Evolutionary conservation across 2,329 filamentous ascomycete genomes (phyloP), one percentile per base, ranked within the genome.

Genomic region (Aureobasidium melanogenum): DNA sequence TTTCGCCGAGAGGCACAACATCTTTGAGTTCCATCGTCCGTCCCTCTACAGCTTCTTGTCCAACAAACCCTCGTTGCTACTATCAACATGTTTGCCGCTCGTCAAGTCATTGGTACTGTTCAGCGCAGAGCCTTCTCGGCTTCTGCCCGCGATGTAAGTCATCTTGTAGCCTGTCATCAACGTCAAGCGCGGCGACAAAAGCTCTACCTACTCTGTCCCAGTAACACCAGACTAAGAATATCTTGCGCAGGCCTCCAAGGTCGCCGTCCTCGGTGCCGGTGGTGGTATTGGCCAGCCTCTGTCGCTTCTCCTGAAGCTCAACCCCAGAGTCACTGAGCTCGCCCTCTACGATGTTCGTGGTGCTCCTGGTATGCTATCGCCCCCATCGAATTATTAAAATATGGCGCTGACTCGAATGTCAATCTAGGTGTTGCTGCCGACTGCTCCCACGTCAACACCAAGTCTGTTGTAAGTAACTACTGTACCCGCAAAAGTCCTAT

Each of bases 281-380:
- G 94, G 94, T 81, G 94, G 94, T 79, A 99, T 99, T 81, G 94
- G 94, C 78, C 94, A 99, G 78, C 94, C 94, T 73, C 83, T 99
- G 73, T 99, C 94, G 63, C 88, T 99, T 69, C 88, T 99, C 74
- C 85, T 99, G 79, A 99, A 99, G 91, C 87, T 97, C 76, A 97
- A 97, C 88, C 91, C 92, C 71, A 85, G 89, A 74, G 93, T 97
- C 70, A 88, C 85, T 72, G 87, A 97, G 77, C 89, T 99, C 72
- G 89, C 93, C 67, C 89, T 99, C 73, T 99, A 97, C 83, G 94
- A 99, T 81, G 96, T 99, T 81, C 88, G 89, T 73, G 88, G 91
- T 73, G 93, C 84, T 73, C 93, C 93, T 76, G 92, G 91, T 95
- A 86, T 67, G 86, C 32, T 12, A 15, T 39, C 56, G 46, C 48